Conservation (phyloP, 176 grass and related monocot species). For the Lolium perenne region DNA sequence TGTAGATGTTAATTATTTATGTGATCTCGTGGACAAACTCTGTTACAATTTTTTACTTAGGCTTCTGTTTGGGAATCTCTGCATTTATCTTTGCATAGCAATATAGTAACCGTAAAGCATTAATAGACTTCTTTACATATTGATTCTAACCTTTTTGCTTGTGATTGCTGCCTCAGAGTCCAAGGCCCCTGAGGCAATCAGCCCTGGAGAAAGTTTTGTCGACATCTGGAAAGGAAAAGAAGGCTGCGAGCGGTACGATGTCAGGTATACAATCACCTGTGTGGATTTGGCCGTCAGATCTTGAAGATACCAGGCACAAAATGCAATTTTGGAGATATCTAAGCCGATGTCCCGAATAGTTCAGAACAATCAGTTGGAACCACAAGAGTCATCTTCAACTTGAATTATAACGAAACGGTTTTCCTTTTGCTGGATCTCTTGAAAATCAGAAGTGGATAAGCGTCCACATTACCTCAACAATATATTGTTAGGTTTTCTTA, state of each 20-base stretch:
- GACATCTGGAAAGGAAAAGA: constrained; percentile 77
- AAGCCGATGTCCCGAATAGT: constrained; percentile 91
- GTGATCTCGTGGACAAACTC: not conserved
- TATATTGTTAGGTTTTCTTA: constrained; percentile 48
- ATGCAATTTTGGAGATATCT: constrained; percentile 91
- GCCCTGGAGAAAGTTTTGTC: constrained; percentile 73
- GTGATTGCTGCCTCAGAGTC: constrained; percentile 56
- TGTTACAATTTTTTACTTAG: not conserved
- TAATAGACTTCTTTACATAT: not conserved
- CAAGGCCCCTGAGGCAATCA: constrained; percentile 71
- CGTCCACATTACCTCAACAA: constrained; percentile 44
- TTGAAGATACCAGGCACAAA: constrained; percentile 80
- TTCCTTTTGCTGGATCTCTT: constrained; percentile 60
- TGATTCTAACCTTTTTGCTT: constrained; percentile 28
- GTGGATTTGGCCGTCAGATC: constrained; percentile 62
- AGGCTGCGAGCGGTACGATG: constrained; percentile 22
- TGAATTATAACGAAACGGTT: constrained; percentile 37
- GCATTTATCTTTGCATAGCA: not conserved
- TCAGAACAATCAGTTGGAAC: constrained; percentile 68
- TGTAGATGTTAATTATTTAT: not conserved
- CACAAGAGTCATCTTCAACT: no score
- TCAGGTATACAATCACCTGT: constrained; percentile 50
- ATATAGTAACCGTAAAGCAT: not conserved
- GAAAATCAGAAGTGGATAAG: constrained; percentile 43
- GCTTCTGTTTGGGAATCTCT: not conserved